A percentile compares a stretch with the other conserved stretches of the same genome.
phyloP scores from a whole-genome alignment of 2,329 filamentous ascomycete species.

The Fusarium bactridioides region DNA sequence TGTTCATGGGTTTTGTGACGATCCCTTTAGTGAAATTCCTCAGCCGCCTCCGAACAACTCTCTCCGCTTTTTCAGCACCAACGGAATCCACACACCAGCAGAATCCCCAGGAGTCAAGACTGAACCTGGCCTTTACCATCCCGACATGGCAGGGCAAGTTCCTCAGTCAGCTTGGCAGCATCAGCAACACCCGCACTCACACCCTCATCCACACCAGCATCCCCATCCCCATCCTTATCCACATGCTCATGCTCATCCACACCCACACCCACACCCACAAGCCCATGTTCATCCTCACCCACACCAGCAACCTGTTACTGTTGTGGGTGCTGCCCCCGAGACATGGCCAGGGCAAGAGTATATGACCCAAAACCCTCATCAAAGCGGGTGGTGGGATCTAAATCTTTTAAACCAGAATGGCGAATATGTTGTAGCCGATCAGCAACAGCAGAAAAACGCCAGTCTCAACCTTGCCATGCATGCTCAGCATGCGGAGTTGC shows the following conservation, averaged over 20 bases:
- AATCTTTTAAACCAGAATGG: conserved; percentile 43
- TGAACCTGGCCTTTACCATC: conserved; percentile 42
- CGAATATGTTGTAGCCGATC: conserved; percentile 35
- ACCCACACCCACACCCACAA: background rate
- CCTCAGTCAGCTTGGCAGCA: conserved; percentile 34
- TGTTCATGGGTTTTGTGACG: conserved; percentile 49
- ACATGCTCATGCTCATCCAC: background rate
- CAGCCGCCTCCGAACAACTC: conserved; percentile 36
- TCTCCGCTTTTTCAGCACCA: conserved; percentile 45
- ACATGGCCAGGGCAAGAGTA: conserved; percentile 42
- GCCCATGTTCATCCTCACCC: conserved; percentile 2
- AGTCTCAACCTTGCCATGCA: conserved; percentile 53
- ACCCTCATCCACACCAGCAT: background rate
- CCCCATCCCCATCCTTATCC: conserved; percentile 2
- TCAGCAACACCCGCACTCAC: conserved; percentile 32
- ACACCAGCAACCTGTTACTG: conserved; percentile 29
- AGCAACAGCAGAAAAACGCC: conserved; percentile 48
- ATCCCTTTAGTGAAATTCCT: conserved; percentile 49
- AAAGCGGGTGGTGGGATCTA: conserved; percentile 46
- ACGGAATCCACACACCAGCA: conserved; percentile 48
- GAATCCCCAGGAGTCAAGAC: conserved; percentile 50
- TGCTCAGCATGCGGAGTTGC: conserved; percentile 50
- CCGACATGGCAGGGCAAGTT: conserved; percentile 30
- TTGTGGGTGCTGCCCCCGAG: conserved; percentile 25
- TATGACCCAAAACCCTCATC: conserved; percentile 35